Conservation (phyloP, 2,329 filamentous ascomycete genomes). For the Gremmenia infestans region DNA sequence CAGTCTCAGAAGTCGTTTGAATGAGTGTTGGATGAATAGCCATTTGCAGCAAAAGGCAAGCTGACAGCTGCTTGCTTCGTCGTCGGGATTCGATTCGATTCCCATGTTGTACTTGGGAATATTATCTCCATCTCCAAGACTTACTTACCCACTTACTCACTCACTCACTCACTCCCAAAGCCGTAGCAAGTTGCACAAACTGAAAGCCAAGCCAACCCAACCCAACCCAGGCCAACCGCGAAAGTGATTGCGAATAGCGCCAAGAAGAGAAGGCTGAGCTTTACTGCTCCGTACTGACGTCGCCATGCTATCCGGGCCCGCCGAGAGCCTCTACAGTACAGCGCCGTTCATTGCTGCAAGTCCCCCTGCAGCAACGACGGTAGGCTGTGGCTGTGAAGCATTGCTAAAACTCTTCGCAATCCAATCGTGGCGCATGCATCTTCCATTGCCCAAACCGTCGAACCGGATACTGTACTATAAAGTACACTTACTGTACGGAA, state of each 20-base stretch:
- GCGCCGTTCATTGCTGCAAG: background rate
- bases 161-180: too few relatives aligned
- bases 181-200: too few relatives aligned
- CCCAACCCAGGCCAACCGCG: too few relatives aligned
- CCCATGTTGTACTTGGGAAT: too few relatives aligned
- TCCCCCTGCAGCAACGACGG: background rate
- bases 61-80: background rate
- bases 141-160: too few relatives aligned
- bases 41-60: background rate
- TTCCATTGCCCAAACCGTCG: background rate
- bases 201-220: too few relatives aligned
- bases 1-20: background rate
- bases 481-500: too few relatives aligned
- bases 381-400: background rate
- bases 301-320: constrained; percentile 7
- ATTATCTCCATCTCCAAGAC: too few relatives aligned
- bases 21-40: too few relatives aligned
- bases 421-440: background rate
- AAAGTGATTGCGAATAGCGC: too few relatives aligned
- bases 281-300: constrained; percentile 1
- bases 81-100: too few relatives aligned
- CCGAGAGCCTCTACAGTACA: constrained; percentile 6
- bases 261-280: constrained; percentile 7
- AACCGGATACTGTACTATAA: background rate
- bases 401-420: background rate